Base-by-base conservation (phyloP, 2,329 filamentous ascomycete species). In the Phialocephala sp. region DNA sequence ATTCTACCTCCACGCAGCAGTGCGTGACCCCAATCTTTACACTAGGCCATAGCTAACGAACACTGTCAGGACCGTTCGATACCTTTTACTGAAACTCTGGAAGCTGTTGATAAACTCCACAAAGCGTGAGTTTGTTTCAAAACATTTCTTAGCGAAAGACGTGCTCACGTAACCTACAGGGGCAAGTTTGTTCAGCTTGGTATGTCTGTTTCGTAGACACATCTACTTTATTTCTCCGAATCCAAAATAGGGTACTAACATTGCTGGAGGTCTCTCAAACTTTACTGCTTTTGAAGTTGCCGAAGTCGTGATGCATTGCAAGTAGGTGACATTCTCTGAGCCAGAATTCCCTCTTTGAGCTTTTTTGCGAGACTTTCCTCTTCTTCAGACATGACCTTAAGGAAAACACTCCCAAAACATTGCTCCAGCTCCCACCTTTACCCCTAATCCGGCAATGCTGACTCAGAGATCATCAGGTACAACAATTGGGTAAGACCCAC, bases 231-330 rank as follows among this genome's bases (percentile, higher is more conserved):
- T 18, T n/a, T 43, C 41, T n/a, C 41, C 11, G 41, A 43, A 18
- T 15, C 45, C 45, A 50, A 50, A 50, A n/a, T 1, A 22, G n/a
- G 1, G 22, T 50, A 22, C 45, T 50, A 54, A 54, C 50, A 32
- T 18, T 12, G 50, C 22, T 22, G 45, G 8, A 37, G 64, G 64
- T 9, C 79, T 97, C 65, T 91, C 87, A 72, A 97, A 97, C 80
- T 97, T 89, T 76, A 91, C 93, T 0, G 89, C 93, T 0, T 95
- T 90, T 75, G 93, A 97, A 77, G 91, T 97, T 11, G 93, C 93
- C 0, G 93, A 97, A 79, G 86, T 96, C 11, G 90, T 90, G 64
- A 86, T 92, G 77, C 89, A 88, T 45, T 94, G 91, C 82, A 90
- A 90, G 72, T 87, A 54, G 14, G 50, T 32, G 3, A 32, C 27